Base-by-base conservation (phyloP, 768 basidiomycete genomes). In the Crucibulum laeve region DNA sequence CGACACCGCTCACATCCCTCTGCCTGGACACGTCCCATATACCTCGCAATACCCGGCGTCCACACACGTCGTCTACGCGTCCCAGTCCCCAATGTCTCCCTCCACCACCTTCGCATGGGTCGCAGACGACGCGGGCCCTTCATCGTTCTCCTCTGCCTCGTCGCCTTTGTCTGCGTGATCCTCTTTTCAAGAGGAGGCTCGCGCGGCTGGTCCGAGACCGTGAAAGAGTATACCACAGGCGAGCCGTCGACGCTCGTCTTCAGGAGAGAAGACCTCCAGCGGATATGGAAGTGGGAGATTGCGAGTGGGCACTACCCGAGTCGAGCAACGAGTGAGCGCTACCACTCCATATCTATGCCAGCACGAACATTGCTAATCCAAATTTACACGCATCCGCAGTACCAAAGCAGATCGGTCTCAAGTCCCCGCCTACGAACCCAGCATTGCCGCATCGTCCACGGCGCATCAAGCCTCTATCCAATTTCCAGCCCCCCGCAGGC, bases 221-320 rank as follows among this genome's bases (percentile, higher is more conserved):
- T 73, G 64, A 62, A 44, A 49, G 39, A 42, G 30, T 48, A 54
- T 14, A 45, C 52, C 18, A 55, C 60, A 1, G 54, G 64, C n/a
- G 73, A 83, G 25, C 67, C 77, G 13, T 68, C 87, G 1, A 88
- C 88, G 26, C 73, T 90, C 21, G 84, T 88, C 26, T 90, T 79
- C 53, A 67, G 69, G 30, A 71, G 81, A 21, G 71, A 82, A 32
- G 86, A 93, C 54, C 61, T 94, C 23, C 85, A 86, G 60, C 74
- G 79, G 58, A 86, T 97, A 58, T 96, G 93, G 92, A 76, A 80
- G 48, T 96, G 92, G 92, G 93, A 95, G 69, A 75, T 96, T 44
- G 76, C 82, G 32, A 87, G 87, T 51, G 93, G 92, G 4, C 91
- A 94, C 65, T 87, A 86, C 66, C 92, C 93, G 18, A 88, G 85